phyloP scores from a whole-genome alignment of 2,329 filamentous ascomycete genomes.

The Epichloe gansuensis region DNA sequence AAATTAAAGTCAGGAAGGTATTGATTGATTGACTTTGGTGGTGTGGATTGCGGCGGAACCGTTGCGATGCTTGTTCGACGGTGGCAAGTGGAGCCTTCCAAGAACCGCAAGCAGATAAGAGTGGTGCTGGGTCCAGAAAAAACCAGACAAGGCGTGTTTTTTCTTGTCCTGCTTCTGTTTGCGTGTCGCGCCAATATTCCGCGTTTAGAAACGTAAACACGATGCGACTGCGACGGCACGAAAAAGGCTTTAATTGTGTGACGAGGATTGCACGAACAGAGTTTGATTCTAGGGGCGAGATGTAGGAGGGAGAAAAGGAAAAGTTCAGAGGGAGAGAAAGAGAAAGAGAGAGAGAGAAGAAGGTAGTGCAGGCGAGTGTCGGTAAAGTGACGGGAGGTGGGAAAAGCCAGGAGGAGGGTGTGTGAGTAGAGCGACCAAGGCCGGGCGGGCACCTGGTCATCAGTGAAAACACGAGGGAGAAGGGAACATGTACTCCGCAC shows the following conservation, averaged over 20 bases:
- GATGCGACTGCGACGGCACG: slow-evolving; percentile 9
- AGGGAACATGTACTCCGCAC: slow-evolving; percentile 2
- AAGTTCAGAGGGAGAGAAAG: slow-evolving; percentile 15
- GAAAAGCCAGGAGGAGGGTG: slow-evolving; percentile 9
- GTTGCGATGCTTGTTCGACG: slow-evolving; percentile 12
- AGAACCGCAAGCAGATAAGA: slow-evolving; percentile 15
- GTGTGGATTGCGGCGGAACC: slow-evolving; percentile 12
- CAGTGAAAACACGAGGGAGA: slow-evolving; percentile 7
- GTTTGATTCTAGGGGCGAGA: slow-evolving; percentile 4
- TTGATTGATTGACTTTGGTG: slow-evolving; percentile 7
- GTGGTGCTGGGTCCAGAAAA: slow-evolving; percentile 12
- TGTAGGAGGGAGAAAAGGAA: slow-evolving; percentile 12
- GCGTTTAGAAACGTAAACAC: slow-evolving; percentile 6
- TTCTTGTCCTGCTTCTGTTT: slow-evolving; percentile 6
- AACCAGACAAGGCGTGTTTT: slow-evolving; percentile 10
- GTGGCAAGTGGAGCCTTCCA: slow-evolving; percentile 14
- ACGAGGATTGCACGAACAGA: slow-evolving; percentile 2
- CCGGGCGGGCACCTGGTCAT: slow-evolving; percentile 4
- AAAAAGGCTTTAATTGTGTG: slow-evolving; percentile 1
- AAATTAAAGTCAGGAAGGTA: neutral
- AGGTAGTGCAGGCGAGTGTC: slow-evolving; percentile 4
- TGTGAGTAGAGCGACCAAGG: slow-evolving; percentile 10
- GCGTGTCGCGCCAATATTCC: slow-evolving; percentile 8
- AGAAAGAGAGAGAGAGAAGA: slow-evolving; percentile 9
- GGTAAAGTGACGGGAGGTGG: slow-evolving; percentile 12